Percentiles rank a stretch among this genome's conserved stretches.
Evolutionary conservation across 2,329 filamentous ascomycete species (phyloP).

Genomic region (Ceratocystiopsis minuta): DNA sequence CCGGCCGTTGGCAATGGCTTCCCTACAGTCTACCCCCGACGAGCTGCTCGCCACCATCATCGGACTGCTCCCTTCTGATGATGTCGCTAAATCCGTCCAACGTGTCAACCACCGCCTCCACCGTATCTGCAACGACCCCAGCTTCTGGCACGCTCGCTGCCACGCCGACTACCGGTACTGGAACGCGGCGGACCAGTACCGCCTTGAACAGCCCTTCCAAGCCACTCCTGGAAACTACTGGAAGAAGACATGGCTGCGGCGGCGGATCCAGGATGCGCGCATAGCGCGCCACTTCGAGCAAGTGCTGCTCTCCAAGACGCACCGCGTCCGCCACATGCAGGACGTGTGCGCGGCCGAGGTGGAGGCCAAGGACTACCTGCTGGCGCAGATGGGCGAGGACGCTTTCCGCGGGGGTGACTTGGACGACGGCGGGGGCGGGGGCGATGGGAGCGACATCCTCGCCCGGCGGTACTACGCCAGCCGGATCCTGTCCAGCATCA

Average conservation of each 20-base stretch:
- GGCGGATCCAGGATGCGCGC: constrained; percentile 32
- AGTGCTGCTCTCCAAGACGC: constrained; percentile 52
- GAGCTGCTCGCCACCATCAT: constrained; percentile 75
- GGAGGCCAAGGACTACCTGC: constrained; percentile 72
- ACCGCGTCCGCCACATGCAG: constrained; percentile 51
- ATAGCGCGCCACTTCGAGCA: constrained; percentile 41
- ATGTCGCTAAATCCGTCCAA: constrained; percentile 30
- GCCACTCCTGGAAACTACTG: constrained; percentile 48
- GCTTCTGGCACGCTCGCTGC: constrained; percentile 72
- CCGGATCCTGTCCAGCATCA: constrained; percentile 58
- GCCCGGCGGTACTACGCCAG: constrained; percentile 58
- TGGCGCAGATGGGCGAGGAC: constrained; percentile 30
- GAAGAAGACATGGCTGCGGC: constrained; percentile 48
- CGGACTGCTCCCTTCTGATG: constrained; percentile 37
- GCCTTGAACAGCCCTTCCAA: constrained; percentile 28
- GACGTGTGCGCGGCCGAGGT: constrained; percentile 57
- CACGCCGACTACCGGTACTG: constrained; percentile 52
- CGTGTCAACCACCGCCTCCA: constrained; percentile 45
- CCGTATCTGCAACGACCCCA: constrained; percentile 47
- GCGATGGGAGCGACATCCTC: constrained; percentile 46
- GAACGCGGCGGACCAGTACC: constrained; percentile 44
- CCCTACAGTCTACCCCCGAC: constrained; percentile 44
- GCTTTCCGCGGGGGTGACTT: constrained; percentile 22
- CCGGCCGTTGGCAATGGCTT: constrained; percentile 12
- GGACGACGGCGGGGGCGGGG: constrained; percentile 35